Conservation (phyloP, 2,329 filamentous ascomycete species). For the Fusarium sterilihyphosum region DNA sequence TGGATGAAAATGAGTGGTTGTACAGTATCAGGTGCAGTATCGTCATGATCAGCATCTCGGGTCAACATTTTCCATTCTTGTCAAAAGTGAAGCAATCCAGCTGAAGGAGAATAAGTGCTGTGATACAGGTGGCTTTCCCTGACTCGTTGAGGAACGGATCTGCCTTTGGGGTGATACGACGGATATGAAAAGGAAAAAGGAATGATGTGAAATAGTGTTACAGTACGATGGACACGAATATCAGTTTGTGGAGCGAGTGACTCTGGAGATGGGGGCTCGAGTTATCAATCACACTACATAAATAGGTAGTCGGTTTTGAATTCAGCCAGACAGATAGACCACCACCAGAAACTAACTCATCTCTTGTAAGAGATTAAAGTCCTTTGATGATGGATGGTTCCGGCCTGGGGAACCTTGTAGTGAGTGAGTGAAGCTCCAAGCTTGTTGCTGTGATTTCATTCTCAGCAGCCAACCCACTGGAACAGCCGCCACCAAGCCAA, state of each 20-base stretch:
- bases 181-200: conserved; percentile 4
- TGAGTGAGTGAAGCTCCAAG: conserved; percentile 12
- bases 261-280: conserved; percentile 5
- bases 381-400: neutral
- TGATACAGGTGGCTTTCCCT: conserved; percentile 10
- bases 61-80: conserved; percentile 31
- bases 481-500: conserved; percentile 30
- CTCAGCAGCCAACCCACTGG: conserved; percentile 30
- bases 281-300: conserved; percentile 14
- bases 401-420: conserved; percentile 30
- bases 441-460: conserved; percentile 23
- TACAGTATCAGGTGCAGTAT: conserved; percentile 21
- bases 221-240: neutral
- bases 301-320: neutral
- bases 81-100: conserved; percentile 13
- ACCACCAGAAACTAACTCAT: neutral
- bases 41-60: conserved; percentile 31
- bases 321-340: neutral
- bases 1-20: neutral
- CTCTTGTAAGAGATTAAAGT: neutral
- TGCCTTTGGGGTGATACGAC: conserved; percentile 22
- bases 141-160: conserved; percentile 26
- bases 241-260: neutral
- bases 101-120: neutral
- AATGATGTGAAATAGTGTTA: conserved; percentile 4